Evolutionary conservation across 495 filamentous ascomycete species (phyloP), one percentile per base, ranked within the genome.

Genomic region (Achaetomiella virescens): DNA sequence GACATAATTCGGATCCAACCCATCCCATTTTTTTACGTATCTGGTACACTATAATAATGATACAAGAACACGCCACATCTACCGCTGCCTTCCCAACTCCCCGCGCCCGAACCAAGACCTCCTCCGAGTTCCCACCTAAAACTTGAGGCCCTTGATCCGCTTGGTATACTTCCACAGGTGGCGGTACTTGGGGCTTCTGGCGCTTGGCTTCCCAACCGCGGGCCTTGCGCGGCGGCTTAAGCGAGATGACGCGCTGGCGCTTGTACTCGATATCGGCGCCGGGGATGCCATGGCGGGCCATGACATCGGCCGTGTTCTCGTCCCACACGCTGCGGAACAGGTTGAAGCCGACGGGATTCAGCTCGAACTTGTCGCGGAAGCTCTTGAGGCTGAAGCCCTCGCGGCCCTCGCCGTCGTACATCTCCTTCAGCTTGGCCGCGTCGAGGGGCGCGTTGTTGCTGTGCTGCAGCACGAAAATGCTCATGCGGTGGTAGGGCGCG

Each of bases 241-340:
- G 64, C 45, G 77, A 72, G 51, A 65, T 60, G 52, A 81, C 65
- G 49, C 70, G 87, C 75, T 86, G 85, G 67, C 83, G 80, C 73
- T 83, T 87, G 68, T 93, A 91, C 75, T 96, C 89, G 52, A 96
- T 66, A 63, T 96, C 86, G 53, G 84, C 84, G 18, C 88, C 87
- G 36, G 80, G 77, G 50, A 91, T 75, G 49, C 82, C 84, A 55
- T 88, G 82, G 66, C 85, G 74, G 68, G 82, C 74, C 92, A 99
- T 97, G 53, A 99, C 89, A 36, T 77, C 84, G 55, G 80, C 82
- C 35, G 87, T 99, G 51, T 81, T 79, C 38, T 90, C 87, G 68
- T 99, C 93, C 90, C 91, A 99, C 57, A 85, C 70, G 59, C 81
- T 85, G 57, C 93, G 84, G 83, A 96, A 99, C 63, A 99, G 72